Conservation (phyloP, 1,284 basidiomycete genomes). For the Ustilago esculenta region DNA sequence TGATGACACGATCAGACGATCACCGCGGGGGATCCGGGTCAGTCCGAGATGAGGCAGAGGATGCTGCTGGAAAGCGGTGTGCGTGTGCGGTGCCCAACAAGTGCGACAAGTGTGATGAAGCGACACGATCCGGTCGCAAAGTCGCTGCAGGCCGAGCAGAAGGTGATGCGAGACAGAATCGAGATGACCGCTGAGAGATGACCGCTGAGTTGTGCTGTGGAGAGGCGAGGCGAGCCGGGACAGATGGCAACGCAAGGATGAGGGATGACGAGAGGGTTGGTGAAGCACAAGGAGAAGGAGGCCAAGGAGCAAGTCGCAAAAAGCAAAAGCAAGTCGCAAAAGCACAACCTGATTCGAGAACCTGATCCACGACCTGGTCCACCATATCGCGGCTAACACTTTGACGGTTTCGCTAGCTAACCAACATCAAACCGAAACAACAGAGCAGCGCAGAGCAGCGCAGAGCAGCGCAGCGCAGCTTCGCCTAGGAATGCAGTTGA, state of each 20-base stretch:
- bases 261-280: neutral
- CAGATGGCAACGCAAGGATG: no score
- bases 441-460: neutral
- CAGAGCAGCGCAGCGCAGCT: neutral
- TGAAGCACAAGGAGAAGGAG: neutral
- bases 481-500: no score
- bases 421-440: conserved; percentile 4
- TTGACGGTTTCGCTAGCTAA: neutral
- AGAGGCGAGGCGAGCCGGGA: neutral
- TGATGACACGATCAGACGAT: neutral
- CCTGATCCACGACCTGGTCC: no score
- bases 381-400: neutral
- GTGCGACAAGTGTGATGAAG: neutral
- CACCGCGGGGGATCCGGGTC: no score
- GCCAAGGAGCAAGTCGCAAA: no score
- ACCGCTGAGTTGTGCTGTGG: no score
- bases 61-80: no score
- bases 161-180: neutral
- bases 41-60: no score
- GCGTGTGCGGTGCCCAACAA: neutral
- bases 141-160: neutral
- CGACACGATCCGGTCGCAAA: neutral
- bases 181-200: neutral
- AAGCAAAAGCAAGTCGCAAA: neutral
- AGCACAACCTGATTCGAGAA: no score